These are phyloP conservation scores for Thermoascus crustaceus DNA, from an alignment of 2,329 filamentous ascomycete species.

Conservation along the genomic window DNA sequence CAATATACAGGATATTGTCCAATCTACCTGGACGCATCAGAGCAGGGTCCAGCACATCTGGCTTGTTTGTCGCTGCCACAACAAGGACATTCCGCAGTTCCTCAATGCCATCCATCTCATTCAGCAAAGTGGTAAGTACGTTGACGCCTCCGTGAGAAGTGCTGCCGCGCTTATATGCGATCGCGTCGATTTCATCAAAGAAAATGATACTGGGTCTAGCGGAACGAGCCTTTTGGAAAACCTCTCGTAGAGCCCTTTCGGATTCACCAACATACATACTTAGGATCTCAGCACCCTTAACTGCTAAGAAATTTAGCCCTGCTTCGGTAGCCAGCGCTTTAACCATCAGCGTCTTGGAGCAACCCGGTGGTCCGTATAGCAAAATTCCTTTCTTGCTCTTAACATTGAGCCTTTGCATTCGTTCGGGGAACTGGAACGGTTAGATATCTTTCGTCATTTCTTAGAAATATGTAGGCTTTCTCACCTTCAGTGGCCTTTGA, in stretches of 20 bases:
- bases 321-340: conserved; percentile 87
- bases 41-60: conserved; percentile 76
- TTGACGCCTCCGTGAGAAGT: conserved; percentile 56
- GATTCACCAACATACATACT: conserved; percentile 98
- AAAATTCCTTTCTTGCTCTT: conserved; percentile 72
- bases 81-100: conserved; percentile 74
- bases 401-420: conserved; percentile 43
- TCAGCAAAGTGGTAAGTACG: conserved; percentile 79
- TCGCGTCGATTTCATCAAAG: conserved; percentile 92
- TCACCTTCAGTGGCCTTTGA: conserved; percentile 50
- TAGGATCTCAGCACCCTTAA: conserved; percentile 86
- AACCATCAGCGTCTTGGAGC: conserved; percentile 87
- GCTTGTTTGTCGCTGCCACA: conserved; percentile 84
- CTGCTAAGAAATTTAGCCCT: conserved; percentile 85
- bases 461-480: not conserved
- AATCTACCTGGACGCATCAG: conserved; percentile 79
- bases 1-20: conserved; percentile 77
- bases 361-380: conserved; percentile 86
- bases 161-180: conserved; percentile 52
- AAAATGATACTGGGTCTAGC: conserved; percentile 89
- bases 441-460: not conserved
- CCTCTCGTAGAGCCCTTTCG: conserved; percentile 72
- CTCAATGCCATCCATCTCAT: conserved; percentile 95
- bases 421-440: conserved; percentile 37
- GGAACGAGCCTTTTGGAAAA: conserved; percentile 78